Evolutionary conservation across 768 basidiomycete species (phyloP).

Genomic region (Clavulina sp.): DNA sequence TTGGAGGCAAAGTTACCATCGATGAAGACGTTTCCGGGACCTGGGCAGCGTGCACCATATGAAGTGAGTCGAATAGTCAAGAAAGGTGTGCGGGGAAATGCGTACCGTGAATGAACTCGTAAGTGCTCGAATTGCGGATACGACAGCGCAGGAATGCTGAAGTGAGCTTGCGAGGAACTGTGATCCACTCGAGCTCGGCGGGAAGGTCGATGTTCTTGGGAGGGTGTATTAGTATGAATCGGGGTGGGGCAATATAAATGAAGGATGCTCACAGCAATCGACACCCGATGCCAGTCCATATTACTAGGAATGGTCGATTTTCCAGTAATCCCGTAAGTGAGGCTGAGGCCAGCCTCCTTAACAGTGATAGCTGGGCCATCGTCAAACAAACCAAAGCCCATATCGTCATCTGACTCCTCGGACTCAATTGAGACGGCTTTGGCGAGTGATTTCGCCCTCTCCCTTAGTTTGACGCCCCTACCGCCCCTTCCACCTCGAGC

Average conservation of each 20-base stretch:
- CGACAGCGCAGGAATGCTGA: neutral
- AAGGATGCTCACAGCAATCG: no score
- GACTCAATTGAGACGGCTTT: no score
- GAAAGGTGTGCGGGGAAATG: neutral
- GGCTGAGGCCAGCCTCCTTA: neutral
- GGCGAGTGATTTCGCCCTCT: no score
- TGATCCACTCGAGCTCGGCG: constrained; percentile 11
- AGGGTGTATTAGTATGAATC: no score
- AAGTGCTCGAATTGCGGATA: neutral
- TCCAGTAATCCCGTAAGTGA: constrained; percentile 9
- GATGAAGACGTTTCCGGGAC: constrained; percentile 10
- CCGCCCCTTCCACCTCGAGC: no score
- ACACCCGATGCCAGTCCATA: constrained; percentile 8
- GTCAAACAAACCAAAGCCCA: no score
- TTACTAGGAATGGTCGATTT: constrained; percentile 9
- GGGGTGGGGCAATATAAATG: no score
- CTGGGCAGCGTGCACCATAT: constrained; percentile 6
- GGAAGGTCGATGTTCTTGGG: no score
- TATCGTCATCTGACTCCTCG: no score
- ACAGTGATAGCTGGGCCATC: no score
- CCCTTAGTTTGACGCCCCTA: no score
- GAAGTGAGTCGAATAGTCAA: neutral
- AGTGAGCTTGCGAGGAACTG: constrained; percentile 7
- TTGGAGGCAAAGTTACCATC: constrained; percentile 13
- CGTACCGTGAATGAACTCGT: neutral